Percentiles rank a stretch among this genome's conserved stretches.
phyloP scores from a whole-genome alignment of 2,329 filamentous ascomycete species.

The Colletotrichum neosansevieriae region DNA sequence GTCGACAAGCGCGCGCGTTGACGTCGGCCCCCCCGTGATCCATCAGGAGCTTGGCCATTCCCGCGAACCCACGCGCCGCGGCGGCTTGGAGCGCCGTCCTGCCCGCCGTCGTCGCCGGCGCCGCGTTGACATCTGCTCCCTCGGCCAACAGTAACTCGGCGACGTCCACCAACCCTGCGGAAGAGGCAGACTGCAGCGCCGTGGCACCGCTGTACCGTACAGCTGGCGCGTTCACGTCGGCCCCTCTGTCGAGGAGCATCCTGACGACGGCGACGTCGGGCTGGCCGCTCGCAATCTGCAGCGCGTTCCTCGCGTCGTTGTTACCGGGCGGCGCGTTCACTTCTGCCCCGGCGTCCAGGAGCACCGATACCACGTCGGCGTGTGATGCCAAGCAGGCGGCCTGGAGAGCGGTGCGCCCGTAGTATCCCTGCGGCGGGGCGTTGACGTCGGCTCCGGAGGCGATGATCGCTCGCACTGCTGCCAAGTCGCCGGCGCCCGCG shows the following conservation, averaged over 20 bases:
- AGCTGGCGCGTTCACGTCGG: conserved; percentile 46
- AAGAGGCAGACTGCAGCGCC: conserved; percentile 53
- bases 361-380: conserved; percentile 43
- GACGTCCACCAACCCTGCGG: conserved; percentile 44
- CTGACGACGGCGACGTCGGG: conserved; percentile 44
- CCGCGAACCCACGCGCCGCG: conserved; percentile 21
- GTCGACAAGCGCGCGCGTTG: conserved; percentile 39
- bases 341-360: conserved; percentile 49
- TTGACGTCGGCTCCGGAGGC: conserved; percentile 47
- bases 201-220: conserved; percentile 51
- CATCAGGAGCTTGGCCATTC: conserved; percentile 36
- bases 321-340: conserved; percentile 50
- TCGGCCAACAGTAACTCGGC: conserved; percentile 46
- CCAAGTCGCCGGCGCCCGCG: conserved; percentile 48
- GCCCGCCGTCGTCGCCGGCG: conserved; percentile 40
- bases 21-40: conserved; percentile 40
- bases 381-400: conserved; percentile 49
- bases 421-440: conserved; percentile 48
- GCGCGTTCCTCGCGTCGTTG: conserved; percentile 53
- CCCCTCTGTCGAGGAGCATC: conserved; percentile 46
- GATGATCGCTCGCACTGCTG: conserved; percentile 44
- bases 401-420: conserved; percentile 53
- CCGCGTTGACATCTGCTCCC: conserved; percentile 51
- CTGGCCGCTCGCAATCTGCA: conserved; percentile 51
- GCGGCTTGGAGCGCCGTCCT: conserved; percentile 45